These are phyloP conservation scores for Chaetomium cochliodes DNA, from an alignment of 495 filamentous ascomycete genomes.

Conservation along the genomic window DNA sequence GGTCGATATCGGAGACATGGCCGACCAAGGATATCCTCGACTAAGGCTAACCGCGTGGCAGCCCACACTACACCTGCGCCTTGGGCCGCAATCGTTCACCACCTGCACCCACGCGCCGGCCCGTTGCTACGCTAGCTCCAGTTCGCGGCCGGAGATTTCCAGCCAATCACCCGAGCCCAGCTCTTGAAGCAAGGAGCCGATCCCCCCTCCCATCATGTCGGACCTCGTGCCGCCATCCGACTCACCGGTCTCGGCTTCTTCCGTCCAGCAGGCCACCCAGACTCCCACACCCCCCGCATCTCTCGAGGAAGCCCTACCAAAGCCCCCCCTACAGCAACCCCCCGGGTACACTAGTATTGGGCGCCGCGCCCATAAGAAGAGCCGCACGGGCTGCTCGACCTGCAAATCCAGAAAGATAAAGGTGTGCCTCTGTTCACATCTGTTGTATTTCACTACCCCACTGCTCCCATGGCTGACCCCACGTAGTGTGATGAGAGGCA, in stretches of 20 bases:
- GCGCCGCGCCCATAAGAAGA: slow-evolving; percentile 40
- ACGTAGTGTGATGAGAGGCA: slow-evolving; percentile 46
- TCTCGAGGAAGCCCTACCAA: background rate
- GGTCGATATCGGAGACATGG: background rate
- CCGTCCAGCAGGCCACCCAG: background rate
- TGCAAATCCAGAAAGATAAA: slow-evolving; percentile 48
- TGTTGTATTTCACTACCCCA: background rate
- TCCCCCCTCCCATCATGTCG: slow-evolving; percentile 10
- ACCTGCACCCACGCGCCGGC: background rate
- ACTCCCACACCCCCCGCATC: slow-evolving; percentile 12
- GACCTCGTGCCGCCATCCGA: slow-evolving; percentile 7
- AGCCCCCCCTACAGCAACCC: slow-evolving; percentile 12
- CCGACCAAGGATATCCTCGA: background rate
- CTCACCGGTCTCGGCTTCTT: background rate
- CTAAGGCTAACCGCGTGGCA: background rate
- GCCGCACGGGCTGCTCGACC: slow-evolving; percentile 41
- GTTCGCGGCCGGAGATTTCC: no score
- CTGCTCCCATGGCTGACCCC: background rate
- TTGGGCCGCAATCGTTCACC: background rate
- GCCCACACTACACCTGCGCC: background rate
- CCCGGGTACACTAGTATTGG: slow-evolving; percentile 12
- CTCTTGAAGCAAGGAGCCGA: background rate
- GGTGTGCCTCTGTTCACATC: slow-evolving; percentile 22
- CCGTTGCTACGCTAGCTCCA: background rate
- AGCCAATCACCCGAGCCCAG: slow-evolving; percentile 15